Evolutionary conservation across 2,329 filamentous ascomycete species (phyloP).

Genomic region (Aspergillus pseudonomiae): DNA sequence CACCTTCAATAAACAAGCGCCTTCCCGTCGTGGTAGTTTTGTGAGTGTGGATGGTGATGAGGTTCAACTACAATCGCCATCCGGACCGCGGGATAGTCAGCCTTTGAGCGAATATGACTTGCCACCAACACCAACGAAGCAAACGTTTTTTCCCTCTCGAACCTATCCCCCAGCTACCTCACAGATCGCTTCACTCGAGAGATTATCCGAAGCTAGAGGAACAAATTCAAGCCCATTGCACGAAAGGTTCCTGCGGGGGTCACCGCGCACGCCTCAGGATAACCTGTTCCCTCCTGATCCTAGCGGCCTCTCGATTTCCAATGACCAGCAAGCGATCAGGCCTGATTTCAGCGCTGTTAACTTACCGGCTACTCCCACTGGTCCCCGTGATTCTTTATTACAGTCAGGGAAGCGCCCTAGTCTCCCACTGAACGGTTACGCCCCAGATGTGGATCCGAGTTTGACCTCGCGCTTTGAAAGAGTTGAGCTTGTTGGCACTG

Average conservation of each 20-base stretch:
- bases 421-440: slow-evolving; percentile 70
- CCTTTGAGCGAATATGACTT: slow-evolving; percentile 68
- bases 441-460: slow-evolving; percentile 73
- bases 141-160: slow-evolving; percentile 40
- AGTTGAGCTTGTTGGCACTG: slow-evolving; percentile 78
- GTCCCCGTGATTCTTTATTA: slow-evolving; percentile 59
- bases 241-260: slow-evolving; percentile 55
- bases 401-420: slow-evolving; percentile 63
- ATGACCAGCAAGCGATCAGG: slow-evolving; percentile 44
- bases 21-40: slow-evolving; percentile 68
- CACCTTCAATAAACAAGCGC: slow-evolving; percentile 50
- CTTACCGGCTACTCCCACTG: slow-evolving; percentile 82
- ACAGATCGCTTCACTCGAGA: slow-evolving; percentile 39
- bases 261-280: slow-evolving; percentile 80
- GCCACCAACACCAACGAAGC: slow-evolving; percentile 92
- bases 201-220: slow-evolving; percentile 35
- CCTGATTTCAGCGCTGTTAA: slow-evolving; percentile 48
- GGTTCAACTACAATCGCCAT: slow-evolving; percentile 61
- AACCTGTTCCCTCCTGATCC: slow-evolving; percentile 75
- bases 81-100: slow-evolving; percentile 58
- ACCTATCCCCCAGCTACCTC: slow-evolving; percentile 38
- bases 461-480: slow-evolving; percentile 77
- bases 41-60: slow-evolving; percentile 82
- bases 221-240: slow-evolving; percentile 60
- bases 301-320: slow-evolving; percentile 79